phyloP scores from a whole-genome alignment of 139 green algal genomes.

The Penium margaritaceum region DNA sequence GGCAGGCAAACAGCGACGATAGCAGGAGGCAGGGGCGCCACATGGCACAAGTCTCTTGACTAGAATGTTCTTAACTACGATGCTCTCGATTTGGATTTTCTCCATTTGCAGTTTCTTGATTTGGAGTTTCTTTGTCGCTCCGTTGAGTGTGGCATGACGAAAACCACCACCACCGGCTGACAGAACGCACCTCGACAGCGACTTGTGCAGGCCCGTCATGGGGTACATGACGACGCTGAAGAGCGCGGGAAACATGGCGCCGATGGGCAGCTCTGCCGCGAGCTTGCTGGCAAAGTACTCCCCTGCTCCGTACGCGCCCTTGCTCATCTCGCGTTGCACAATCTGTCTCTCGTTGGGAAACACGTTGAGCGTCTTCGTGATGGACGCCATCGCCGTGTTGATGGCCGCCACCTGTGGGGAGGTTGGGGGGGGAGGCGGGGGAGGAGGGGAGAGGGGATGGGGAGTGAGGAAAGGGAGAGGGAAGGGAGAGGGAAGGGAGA shows the following conservation, averaged over 20 bases:
- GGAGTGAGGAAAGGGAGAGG: no score
- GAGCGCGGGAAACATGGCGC: slow-evolving; percentile 45
- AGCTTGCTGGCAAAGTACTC: slow-evolving; percentile 52
- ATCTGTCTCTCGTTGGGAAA: slow-evolving; percentile 48
- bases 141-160: neutral
- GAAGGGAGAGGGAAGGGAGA: neutral
- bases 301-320: slow-evolving; percentile 31
- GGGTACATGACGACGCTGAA: slow-evolving; percentile 48
- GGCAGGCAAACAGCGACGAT: no score
- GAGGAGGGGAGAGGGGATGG: neutral
- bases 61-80: no score
- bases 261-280: slow-evolving; percentile 47
- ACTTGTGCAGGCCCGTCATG: slow-evolving; percentile 45
- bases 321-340: slow-evolving; percentile 38
- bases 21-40: no score
- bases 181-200: neutral
- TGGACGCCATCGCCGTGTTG: slow-evolving; percentile 42
- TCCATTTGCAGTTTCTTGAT: neutral
- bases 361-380: slow-evolving; percentile 45
- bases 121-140: no score
- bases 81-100: no score
- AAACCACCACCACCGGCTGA: no score
- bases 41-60: no score
- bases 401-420: slow-evolving; percentile 41
- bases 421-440: neutral